A percentile compares a stretch with the other conserved stretches of the same genome.
Conservation (phyloP, 495 filamentous ascomycete genomes). For the Aspergillus panamensis region DNA sequence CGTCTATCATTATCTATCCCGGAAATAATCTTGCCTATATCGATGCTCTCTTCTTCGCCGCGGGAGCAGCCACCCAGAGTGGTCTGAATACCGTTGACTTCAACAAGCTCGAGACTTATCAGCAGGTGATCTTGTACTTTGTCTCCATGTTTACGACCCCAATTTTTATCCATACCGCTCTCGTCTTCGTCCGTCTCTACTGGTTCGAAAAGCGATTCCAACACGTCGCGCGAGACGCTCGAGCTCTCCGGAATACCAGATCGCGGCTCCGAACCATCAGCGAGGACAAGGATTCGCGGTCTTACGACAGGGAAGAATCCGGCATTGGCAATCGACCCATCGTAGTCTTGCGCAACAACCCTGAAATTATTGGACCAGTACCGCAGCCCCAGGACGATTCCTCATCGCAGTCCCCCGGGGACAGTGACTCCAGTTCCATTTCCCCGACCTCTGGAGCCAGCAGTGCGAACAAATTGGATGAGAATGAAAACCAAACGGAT, state of each 20-base stretch:
- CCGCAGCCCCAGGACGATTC: constrained; percentile 2
- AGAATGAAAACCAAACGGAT: constrained; percentile 8
- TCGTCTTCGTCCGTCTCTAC: constrained; percentile 89
- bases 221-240: constrained; percentile 62
- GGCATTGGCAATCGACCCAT: constrained; percentile 73
- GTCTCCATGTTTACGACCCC: constrained; percentile 75
- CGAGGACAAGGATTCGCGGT: constrained; percentile 44
- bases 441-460: constrained; percentile 22
- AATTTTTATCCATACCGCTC: constrained; percentile 81
- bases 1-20: constrained; percentile 74
- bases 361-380: constrained; percentile 29
- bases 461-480: constrained; percentile 21
- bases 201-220: constrained; percentile 98
- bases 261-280: constrained; percentile 56
- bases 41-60: constrained; percentile 83
- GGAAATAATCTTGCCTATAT: constrained; percentile 64
- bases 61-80: constrained; percentile 81
- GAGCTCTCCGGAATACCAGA: constrained; percentile 51
- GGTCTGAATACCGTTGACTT: constrained; percentile 85
- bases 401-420: constrained; percentile 10
- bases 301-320: constrained; percentile 51
- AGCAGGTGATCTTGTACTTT: constrained; percentile 71
- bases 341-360: constrained; percentile 60
- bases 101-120: constrained; percentile 70
- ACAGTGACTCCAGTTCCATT: constrained; percentile 26